phyloP scores from a whole-genome alignment of 257 asterid species.

The Apocynum venetum region DNA sequence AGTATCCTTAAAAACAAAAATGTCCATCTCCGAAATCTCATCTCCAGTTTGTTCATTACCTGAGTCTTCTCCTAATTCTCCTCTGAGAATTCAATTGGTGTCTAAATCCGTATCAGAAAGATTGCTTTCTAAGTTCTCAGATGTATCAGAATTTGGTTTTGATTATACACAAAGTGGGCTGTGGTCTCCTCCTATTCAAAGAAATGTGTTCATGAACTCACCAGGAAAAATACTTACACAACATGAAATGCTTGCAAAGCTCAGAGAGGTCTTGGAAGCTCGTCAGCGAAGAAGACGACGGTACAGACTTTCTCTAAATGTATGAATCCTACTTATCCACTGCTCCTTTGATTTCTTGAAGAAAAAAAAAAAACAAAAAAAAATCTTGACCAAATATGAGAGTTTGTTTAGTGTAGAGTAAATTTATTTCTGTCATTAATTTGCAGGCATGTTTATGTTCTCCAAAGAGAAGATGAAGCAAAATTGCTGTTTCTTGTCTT shows the following conservation, averaged over 20 bases:
- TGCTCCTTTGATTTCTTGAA: not conserved
- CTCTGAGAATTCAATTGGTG: conserved; percentile 53
- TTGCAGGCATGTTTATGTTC: conserved; percentile 82
- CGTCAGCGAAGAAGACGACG: conserved; percentile 32
- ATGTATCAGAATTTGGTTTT: conserved; percentile 64
- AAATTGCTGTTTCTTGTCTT: not conserved
- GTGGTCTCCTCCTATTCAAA: conserved; percentile 85
- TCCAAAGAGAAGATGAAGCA: conserved; percentile 53
- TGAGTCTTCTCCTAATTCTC: not conserved
- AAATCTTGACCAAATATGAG: too few relatives aligned
- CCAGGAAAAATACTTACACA: conserved; percentile 45
- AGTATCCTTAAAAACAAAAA: conserved; percentile 13
- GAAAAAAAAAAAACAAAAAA: too few relatives aligned
- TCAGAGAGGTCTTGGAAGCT: conserved; percentile 34
- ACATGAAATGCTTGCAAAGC: conserved; percentile 46
- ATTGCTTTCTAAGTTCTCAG: conserved; percentile 57
- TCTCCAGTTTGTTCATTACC: conserved; percentile 20
- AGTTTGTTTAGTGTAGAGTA: not conserved
- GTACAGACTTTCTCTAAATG: conserved; percentile 54
- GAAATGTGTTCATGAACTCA: conserved; percentile 51
- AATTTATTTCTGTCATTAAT: not conserved
- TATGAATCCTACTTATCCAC: conserved; percentile 15
- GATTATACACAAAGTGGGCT: conserved; percentile 65
- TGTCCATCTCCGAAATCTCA: conserved; percentile 53
- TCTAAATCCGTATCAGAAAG: conserved; percentile 65